Conservation (phyloP, 352 stramenopile genomes). For the Globisporangium cystogenes region DNA sequence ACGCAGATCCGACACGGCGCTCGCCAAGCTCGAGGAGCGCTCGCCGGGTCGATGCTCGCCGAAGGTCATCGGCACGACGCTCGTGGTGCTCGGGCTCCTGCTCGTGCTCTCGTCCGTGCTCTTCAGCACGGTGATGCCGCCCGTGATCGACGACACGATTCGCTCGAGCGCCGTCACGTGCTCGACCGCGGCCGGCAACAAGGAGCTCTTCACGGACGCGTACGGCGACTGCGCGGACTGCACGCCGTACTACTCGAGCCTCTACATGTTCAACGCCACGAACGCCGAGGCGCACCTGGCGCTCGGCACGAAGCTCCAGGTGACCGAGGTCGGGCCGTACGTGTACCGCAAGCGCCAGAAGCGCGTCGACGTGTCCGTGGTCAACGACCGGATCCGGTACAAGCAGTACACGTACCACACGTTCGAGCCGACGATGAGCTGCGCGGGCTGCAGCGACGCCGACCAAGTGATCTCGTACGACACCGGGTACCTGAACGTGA, state of each 20-base stretch:
- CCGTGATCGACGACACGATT: conserved; percentile 46
- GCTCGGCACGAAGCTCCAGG: conserved; percentile 42
- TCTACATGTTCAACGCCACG: conserved; percentile 73
- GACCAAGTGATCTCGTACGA: conserved; percentile 59
- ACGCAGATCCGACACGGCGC: conserved; percentile 7
- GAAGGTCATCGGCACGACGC: conserved; percentile 25
- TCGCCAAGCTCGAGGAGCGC: conserved; percentile 14
- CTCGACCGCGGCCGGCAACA: conserved; percentile 25
- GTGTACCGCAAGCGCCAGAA: conserved; percentile 59
- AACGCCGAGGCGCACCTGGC: conserved; percentile 59
- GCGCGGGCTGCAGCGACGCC: conserved; percentile 41
- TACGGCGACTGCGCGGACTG: conserved; percentile 78
- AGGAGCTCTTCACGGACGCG: conserved; percentile 39
- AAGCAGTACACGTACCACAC: conserved; percentile 77
- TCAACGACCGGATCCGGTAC: conserved; percentile 55
- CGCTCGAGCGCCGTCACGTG: conserved; percentile 32
- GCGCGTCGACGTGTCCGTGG: conserved; percentile 54
- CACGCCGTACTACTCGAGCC: conserved; percentile 61
- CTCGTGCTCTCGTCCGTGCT: conserved; percentile 36
- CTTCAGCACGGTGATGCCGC: conserved; percentile 45
- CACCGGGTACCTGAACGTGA: conserved; percentile 63
- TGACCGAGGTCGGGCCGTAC: conserved; percentile 68
- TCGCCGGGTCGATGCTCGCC: conserved; percentile 26
- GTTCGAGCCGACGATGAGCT: conserved; percentile 41
- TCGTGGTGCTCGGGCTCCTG: conserved; percentile 24